These are phyloP conservation scores for Colletotrichum theobromicola DNA, from an alignment of 2,329 filamentous ascomycete genomes.

Conservation along the genomic window DNA sequence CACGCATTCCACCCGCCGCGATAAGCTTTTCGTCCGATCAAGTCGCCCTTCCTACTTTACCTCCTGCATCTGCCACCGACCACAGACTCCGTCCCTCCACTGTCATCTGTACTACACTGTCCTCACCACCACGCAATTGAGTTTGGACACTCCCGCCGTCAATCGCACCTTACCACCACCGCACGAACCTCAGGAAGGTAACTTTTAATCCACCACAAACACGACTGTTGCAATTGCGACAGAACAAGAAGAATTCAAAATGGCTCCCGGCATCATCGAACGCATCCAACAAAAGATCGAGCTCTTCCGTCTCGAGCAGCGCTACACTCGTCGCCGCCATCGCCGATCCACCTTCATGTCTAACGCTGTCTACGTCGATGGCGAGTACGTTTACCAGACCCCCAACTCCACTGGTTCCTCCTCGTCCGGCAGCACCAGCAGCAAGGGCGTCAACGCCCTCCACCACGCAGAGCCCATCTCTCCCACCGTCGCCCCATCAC, in stretches of 20 bases:
- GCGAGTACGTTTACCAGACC: conserved; percentile 87
- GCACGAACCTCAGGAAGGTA: not conserved
- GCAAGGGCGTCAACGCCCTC: conserved; percentile 40
- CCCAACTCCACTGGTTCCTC: conserved; percentile 65
- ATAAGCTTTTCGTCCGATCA: conserved; percentile 18
- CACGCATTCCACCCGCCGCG: not conserved
- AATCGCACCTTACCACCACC: not conserved
- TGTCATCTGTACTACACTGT: not conserved
- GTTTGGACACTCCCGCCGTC: not conserved
- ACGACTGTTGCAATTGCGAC: not conserved
- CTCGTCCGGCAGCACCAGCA: conserved; percentile 42
- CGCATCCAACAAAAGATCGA: conserved; percentile 76
- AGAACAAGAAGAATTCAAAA: conserved; percentile 25
- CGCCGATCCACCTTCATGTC: conserved; percentile 89
- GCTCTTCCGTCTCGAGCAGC: conserved; percentile 93
- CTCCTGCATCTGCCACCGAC: not conserved
- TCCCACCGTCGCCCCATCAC: conserved; percentile 27
- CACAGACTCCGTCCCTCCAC: not conserved
- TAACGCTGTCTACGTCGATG: conserved; percentile 91
- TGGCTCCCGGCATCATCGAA: conserved; percentile 60
- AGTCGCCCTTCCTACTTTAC: not conserved
- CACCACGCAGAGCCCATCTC: conserved; percentile 37
- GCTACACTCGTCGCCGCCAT: conserved; percentile 86
- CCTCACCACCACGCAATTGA: not conserved
- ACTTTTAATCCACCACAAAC: not conserved